Evolutionary conservation across 176 grass and related monocot genomes (phyloP), one percentile per base, ranked within the genome.

Genomic region (Neostapfia colusana): DNA sequence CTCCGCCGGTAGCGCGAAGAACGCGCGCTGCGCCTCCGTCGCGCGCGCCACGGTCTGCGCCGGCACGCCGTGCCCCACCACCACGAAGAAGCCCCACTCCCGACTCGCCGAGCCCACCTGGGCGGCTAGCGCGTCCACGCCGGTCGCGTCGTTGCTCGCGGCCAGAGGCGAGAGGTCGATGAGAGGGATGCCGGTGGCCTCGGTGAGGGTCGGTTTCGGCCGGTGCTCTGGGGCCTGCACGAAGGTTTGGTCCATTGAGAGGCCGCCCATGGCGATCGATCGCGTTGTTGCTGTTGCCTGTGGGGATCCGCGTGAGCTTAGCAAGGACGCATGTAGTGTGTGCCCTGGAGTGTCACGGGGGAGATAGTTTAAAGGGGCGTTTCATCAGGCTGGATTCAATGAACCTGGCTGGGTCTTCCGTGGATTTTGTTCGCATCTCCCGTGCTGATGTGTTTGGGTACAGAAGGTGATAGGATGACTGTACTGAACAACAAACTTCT

Each of bases 31-130:
- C 23, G 84, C 84, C 27, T 31, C 82, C 49, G 74, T 54, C 7
- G 84, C 84, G 2, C 77, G 60, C 49, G 83, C 70, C 75, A 88
- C 41, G 20, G 79, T 36, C 55, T 69, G 89, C 16, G 4, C 18
- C 1, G 84, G 77, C 61, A 97, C 84, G 21, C 91, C 86, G 42
- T 93, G 94, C 50, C 90, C 84, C 15, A 92, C 78, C 63, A 93
- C 93, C 69, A 91, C 81, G 75, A 97, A 97, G 88, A 97, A 97
- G 23, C 91, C 91, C 94, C 91, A 97, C 0, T 93, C 94, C 16
- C 50, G 64, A 82, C 94, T 89, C 36, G 91, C 94, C 24, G 35
- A 73, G 62, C 78, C 75, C 67, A 97, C 94, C 88, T 85, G 56
- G 26, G 81, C 76, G 6, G 86, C 63, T 5, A 93, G 81, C 11